Percentiles rank a stretch among this genome's conserved stretches.
Conservation (phyloP, 2,329 filamentous ascomycete genomes). For the Aspergillus floridensis region DNA sequence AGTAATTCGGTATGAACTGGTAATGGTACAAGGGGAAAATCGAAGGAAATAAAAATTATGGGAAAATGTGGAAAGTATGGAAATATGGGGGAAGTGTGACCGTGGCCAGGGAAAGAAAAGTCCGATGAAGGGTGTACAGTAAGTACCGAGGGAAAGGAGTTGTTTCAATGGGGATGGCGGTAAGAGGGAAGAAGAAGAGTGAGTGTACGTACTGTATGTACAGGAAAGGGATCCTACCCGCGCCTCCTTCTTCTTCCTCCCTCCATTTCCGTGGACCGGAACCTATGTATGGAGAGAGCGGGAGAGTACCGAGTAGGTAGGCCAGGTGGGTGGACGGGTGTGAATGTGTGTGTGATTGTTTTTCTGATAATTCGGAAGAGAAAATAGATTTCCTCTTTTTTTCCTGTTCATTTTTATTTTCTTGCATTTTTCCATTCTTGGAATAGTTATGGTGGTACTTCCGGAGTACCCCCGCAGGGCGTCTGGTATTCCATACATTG, state of each 20-base stretch:
- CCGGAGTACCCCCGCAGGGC: conserved; percentile 28
- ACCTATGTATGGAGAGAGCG: neutral
- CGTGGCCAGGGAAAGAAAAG: conserved; percentile 21
- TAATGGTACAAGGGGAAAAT: conserved; percentile 24
- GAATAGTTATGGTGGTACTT: conserved; percentile 19
- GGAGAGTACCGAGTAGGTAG: no score
- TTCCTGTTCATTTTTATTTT: conserved; percentile 7
- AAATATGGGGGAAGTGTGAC: conserved; percentile 11
- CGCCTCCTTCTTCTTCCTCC: conserved; percentile 13
- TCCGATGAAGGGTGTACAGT: conserved; percentile 14
- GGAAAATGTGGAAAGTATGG: neutral
- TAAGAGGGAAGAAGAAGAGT: conserved; percentile 9
- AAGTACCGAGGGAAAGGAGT: conserved; percentile 26
- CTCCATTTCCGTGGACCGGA: conserved; percentile 14
- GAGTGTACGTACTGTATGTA: no score
- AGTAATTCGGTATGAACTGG: conserved; percentile 17
- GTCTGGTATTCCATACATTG: conserved; percentile 21
- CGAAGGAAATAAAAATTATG: conserved; percentile 7
- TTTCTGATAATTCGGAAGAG: neutral
- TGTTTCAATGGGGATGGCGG: conserved; percentile 21
- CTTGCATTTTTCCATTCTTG: conserved; percentile 12
- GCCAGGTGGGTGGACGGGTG: no score
- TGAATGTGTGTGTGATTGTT: neutral
- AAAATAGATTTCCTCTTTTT: conserved; percentile 9
- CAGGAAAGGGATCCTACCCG: conserved; percentile 15